phyloP scores from a whole-genome alignment of 164 flowering plant species.

The Magnolia officinalis region DNA sequence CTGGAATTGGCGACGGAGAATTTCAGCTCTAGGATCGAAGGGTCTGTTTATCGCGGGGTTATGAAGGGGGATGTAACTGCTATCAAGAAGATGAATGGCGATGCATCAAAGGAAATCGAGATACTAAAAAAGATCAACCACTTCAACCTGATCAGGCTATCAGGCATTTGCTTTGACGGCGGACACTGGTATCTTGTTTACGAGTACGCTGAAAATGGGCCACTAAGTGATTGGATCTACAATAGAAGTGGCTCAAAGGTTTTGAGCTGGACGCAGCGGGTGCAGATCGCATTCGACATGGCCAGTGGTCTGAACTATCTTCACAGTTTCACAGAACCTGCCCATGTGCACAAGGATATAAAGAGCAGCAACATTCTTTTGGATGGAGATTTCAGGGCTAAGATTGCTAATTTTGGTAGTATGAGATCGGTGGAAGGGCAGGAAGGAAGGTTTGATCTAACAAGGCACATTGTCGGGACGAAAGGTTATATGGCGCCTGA shows the following conservation, averaged over 20 bases:
- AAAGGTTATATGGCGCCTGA: conserved; percentile 87
- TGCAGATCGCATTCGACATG: conserved; percentile 62
- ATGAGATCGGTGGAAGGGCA: conserved; percentile 45
- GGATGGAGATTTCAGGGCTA: conserved; percentile 59
- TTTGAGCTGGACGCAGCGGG: conserved; percentile 59
- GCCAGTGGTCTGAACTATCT: conserved; percentile 78
- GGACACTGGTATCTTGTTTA: conserved; percentile 67
- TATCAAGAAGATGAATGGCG: conserved; percentile 57
- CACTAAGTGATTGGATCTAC: conserved; percentile 62
- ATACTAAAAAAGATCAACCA: conserved; percentile 62
- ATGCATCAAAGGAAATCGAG: conserved; percentile 56
- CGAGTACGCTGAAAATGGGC: conserved; percentile 64
- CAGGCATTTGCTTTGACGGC: conserved; percentile 47
- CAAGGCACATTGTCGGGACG: conserved; percentile 58
- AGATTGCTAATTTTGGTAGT: conserved; percentile 56
- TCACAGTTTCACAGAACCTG: conserved; percentile 57
- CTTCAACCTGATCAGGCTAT: conserved; percentile 57
- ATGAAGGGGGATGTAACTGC: conserved; percentile 54
- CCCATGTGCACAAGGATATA: conserved; percentile 72
- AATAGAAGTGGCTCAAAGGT: conserved; percentile 15
- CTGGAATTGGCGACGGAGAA: conserved; percentile 53
- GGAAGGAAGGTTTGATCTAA: conserved; percentile 40
- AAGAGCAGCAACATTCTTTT: conserved; percentile 64
- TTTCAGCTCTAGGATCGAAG: conserved; percentile 54
- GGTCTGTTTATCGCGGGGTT: conserved; percentile 62